Evolutionary conservation across 169 alveolate genomes (phyloP), one percentile per base, ranked within the genome.

Genomic region (Condylostoma magnum): DNA sequence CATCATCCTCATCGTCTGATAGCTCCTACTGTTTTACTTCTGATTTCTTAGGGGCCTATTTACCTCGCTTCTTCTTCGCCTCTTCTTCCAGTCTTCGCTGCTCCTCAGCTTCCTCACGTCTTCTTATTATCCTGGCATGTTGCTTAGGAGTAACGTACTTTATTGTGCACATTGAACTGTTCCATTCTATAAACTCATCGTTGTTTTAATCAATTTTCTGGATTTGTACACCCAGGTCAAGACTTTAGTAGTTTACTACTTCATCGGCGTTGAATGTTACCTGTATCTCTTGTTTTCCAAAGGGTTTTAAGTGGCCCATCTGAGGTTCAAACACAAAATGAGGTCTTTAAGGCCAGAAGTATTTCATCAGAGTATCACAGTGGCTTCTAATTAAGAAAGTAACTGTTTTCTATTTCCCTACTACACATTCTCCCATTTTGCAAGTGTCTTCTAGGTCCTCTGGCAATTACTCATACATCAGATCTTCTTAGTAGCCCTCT

Each of bases 381-480:
- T 86, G 85, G 73, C 93, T 95, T 58, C 77, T 79, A 31, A 94
- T 53, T 2, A 68, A 70, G 63, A 93, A 89, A 6, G 78, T 75
- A 8, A 87, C 81, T 36, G 77, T 33, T 48, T 89, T 90, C 55
- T 86, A 82, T 41, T 82, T 67, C 48, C 91, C 90, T 3, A 92
- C 89, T 22, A 94, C 85, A 50, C 94, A 90, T 60, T 92, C 97
- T 43, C 98, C 98, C 50, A 96, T 88, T 69, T 78, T 78, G 18
- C 91, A 77, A 84, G 83, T 91, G 20, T 87, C 96, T 57, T 88
- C 94, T 18, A 63, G 50, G 20, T 82, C 91, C 50, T 86, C 78
- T 3, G 91, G 87, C 27, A 92, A 80, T 41, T 85, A 84, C 66
- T 89, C 95, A 53, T 87, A 86, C 31, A 89, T 84, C 18, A 92